Conservation (phyloP, 1,284 basidiomycete genomes). For the Ustilago trichophora region DNA sequence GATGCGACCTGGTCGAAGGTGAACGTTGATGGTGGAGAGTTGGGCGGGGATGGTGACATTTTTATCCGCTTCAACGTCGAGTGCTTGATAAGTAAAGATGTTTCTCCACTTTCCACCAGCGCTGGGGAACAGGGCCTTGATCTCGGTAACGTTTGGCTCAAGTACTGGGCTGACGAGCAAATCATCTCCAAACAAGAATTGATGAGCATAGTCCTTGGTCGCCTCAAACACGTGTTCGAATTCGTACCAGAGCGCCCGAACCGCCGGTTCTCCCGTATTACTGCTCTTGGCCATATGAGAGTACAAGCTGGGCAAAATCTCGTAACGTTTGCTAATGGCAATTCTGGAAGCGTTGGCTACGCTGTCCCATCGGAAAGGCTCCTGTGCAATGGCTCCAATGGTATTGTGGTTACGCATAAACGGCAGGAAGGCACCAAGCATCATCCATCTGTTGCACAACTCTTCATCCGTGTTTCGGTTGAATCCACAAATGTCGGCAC, state of each 20-base stretch:
- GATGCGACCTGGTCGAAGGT: constrained; percentile 36
- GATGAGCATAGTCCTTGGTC: constrained; percentile 40
- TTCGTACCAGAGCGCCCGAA: constrained; percentile 51
- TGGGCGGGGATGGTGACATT: constrained; percentile 69
- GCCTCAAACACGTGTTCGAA: constrained; percentile 43
- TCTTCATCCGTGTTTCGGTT: constrained; percentile 76
- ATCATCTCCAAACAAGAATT: constrained; percentile 48
- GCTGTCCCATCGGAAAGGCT: constrained; percentile 48
- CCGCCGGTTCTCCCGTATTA: constrained; percentile 34
- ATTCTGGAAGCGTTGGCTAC: constrained; percentile 49
- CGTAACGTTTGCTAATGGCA: constrained; percentile 45
- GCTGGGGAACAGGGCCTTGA: constrained; percentile 62
- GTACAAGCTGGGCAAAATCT: constrained; percentile 46
- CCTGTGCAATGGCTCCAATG: constrained; percentile 46
- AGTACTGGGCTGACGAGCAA: constrained; percentile 46
- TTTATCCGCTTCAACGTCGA: constrained; percentile 68
- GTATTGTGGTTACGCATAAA: constrained; percentile 55
- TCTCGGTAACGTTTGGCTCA: constrained; percentile 44
- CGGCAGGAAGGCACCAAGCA: constrained; percentile 42
- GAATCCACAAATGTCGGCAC: constrained; percentile 52
- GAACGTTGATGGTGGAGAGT: constrained; percentile 60
- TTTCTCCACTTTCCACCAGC: constrained; percentile 73
- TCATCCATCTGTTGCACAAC: constrained; percentile 72
- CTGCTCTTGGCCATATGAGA: constrained; percentile 29
- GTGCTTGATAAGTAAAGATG: constrained; percentile 75